Evolutionary conservation across 257 asterid species (phyloP), one percentile per base, ranked within the genome.

Genomic region (Lantana camara): DNA sequence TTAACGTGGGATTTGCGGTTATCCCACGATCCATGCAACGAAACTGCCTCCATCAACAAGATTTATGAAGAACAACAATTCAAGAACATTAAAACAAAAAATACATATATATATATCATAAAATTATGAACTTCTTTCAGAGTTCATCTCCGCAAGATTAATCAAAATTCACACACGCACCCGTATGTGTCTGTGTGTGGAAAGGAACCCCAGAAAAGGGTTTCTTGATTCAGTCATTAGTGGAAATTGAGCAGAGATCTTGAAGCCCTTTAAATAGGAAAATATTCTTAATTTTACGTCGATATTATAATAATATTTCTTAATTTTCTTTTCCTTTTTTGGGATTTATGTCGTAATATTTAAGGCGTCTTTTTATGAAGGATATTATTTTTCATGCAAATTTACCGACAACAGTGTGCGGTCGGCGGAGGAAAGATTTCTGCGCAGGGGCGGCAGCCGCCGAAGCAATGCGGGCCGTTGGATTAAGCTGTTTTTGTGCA

Each of bases 401-500:
- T 63, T 40, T 11, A 59, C 61, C 72, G 72, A 74, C 75, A 63
- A 30, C 2, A 22, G 57, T 54, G 19, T 68, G 66, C 60, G 66
- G 76, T 69, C 45, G 56, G 80, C 37, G 64, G 69, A 64, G 29
- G 72, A 24, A 69, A 60, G 41, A 40, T 46, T 11, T 49, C 7
- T 2, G 40, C 12, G 23, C 38, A 54, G 74, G n/a, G 80, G 76
- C 80, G 80, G 80, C 77, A 32, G 47, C 80, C 80, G 80, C 74
- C 77, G 48, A 4, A 54, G 34, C 60, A 44, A 38, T 66, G 60
- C 15, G 15, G 68, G 52, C 80, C 80, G 59, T 62, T 65, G 53
- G 73, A 66, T 75, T 59, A 17, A 21, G 22, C 74, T 60, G 35
- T 59, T 65, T 53, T 53, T 48, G 24, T 42, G 47, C 20, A 40